phyloP scores from a whole-genome alignment of 2,329 filamentous ascomycete species.

The Pseudocercospora pini-densiflorae region DNA sequence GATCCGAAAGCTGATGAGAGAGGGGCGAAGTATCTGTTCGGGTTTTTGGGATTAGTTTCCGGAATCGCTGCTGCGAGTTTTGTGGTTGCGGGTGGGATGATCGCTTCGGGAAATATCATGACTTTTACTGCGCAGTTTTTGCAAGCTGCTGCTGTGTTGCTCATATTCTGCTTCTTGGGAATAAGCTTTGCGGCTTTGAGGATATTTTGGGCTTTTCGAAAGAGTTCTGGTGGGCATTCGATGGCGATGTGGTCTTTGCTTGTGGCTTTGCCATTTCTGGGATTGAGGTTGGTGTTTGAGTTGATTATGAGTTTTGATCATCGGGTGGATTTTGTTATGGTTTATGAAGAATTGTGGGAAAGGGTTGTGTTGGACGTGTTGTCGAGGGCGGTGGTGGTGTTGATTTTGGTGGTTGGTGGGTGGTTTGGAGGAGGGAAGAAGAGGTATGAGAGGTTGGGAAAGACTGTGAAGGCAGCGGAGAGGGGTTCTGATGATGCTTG shows the following conservation, averaged over 20 bases:
- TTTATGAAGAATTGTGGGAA: conserved; percentile 7
- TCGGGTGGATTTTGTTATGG: conserved; percentile 6
- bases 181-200: conserved; percentile 7
- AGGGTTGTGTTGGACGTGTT: conserved; percentile 12
- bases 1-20: conserved; percentile 4
- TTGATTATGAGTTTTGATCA: conserved; percentile 12
- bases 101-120: conserved; percentile 9
- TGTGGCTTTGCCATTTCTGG: conserved; percentile 13
- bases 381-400: conserved; percentile 9
- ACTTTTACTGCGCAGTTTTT: neutral
- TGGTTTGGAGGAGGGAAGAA: neutral
- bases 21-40: conserved; percentile 12
- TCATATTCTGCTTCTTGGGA: conserved; percentile 2
- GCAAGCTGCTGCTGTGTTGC: conserved; percentile 12
- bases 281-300: conserved; percentile 13
- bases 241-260: conserved; percentile 16
- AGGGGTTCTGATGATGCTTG: neutral
- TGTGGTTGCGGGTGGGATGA: neutral
- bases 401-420: conserved; percentile 12
- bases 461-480: neutral
- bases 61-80: neutral
- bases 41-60: conserved; percentile 11
- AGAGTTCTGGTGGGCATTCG: neutral
- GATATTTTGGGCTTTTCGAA: neutral
- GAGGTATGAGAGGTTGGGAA: neutral